Evolutionary conservation across 2,329 filamentous ascomycete genomes (phyloP).

Genomic region (Trichoderma aggressivum): DNA sequence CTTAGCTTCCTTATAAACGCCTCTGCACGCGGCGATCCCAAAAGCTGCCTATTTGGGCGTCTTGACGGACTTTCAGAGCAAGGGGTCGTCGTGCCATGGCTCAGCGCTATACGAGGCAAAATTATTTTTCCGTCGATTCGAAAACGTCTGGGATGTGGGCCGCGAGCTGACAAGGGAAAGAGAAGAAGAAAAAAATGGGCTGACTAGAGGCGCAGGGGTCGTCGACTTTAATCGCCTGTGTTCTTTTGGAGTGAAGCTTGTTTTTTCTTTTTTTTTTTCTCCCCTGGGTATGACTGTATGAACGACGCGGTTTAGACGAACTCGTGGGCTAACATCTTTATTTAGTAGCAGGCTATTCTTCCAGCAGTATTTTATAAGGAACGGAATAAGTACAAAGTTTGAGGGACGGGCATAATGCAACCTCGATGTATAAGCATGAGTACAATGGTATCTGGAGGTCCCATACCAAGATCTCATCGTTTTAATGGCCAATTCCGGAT

Average conservation of each 20-base stretch:
- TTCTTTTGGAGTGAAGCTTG: background rate
- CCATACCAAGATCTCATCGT: background rate
- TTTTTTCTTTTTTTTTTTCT: background rate
- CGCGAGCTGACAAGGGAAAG: background rate
- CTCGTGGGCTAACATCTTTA: background rate
- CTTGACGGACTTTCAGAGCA: background rate
- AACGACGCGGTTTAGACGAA: background rate
- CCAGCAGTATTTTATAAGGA: background rate
- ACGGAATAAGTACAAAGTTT: background rate
- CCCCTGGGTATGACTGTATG: background rate
- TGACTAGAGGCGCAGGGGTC: background rate
- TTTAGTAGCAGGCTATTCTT: background rate
- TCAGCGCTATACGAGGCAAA: slow-evolving; percentile 7
- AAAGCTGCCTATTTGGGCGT: slow-evolving; percentile 4
- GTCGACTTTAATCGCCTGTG: background rate
- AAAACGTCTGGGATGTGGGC: background rate
- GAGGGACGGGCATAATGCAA: background rate
- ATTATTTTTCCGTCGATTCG: slow-evolving; percentile 10
- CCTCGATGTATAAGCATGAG: background rate
- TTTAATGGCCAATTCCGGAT: background rate
- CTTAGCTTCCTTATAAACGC: slow-evolving; percentile 3
- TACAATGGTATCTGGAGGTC: background rate
- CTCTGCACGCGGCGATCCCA: background rate
- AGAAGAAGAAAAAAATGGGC: background rate
- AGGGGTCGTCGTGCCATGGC: background rate